A percentile compares a stretch with the other conserved stretches of the same genome.
These are phyloP conservation scores for Gremmenia infestans DNA, from an alignment of 2,329 filamentous ascomycete species.

Conservation along the genomic window DNA sequence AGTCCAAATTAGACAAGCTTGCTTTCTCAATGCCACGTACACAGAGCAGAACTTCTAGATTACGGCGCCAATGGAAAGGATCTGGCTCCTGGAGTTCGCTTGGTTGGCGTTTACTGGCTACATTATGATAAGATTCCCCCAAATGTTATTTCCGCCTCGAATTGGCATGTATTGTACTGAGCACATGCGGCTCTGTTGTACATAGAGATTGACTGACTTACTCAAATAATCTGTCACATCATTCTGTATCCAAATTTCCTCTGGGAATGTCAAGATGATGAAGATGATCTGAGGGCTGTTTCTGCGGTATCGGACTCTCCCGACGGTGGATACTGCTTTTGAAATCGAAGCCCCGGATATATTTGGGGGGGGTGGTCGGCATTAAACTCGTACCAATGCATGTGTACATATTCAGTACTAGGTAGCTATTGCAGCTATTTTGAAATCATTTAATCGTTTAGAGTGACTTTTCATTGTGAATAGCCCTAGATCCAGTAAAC, in stretches of 20 bases:
- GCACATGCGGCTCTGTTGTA: not conserved
- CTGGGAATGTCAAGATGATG: too few species aligned
- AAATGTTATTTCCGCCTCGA: not conserved
- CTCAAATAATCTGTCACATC: not conserved
- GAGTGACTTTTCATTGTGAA: too few species aligned
- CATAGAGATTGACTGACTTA: not conserved
- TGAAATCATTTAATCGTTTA: too few species aligned
- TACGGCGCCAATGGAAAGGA: not conserved
- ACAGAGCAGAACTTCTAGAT: not conserved
- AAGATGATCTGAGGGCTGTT: too few species aligned
- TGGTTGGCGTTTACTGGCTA: not conserved
- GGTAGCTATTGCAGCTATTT: too few species aligned
- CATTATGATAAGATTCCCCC: conserved; percentile 10
- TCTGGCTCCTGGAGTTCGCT: conserved; percentile 14
- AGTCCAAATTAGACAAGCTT: not conserved
- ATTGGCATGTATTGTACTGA: not conserved
- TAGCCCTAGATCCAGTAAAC: too few species aligned
- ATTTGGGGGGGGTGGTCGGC: too few species aligned
- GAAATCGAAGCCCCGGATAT: too few species aligned
- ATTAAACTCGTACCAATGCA: too few species aligned
- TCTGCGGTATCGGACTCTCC: too few species aligned
- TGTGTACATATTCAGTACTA: too few species aligned
- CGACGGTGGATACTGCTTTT: too few species aligned
- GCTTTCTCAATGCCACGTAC: not conserved
- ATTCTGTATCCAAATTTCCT: not conserved